Evolutionary conservation across 257 asterid genomes (phyloP).

Genomic region (Penstemon eatonii): DNA sequence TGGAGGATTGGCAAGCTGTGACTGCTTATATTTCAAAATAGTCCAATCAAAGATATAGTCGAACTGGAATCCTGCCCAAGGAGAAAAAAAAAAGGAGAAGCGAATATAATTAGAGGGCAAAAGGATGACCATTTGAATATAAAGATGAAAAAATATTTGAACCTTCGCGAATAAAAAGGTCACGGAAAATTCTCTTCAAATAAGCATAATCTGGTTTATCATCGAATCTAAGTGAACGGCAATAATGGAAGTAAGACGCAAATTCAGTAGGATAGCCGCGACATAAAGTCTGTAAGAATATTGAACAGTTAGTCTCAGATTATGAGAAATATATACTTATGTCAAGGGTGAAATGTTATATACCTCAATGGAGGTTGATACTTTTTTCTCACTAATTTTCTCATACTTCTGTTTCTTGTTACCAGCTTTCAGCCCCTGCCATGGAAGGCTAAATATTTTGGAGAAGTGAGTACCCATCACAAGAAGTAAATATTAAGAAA

Average conservation of each 20-base stretch:
- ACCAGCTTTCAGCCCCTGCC: slow-evolving; percentile 98
- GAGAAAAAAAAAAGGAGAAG: not conserved
- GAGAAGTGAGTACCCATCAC: slow-evolving; percentile 29
- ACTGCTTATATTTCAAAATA: slow-evolving; percentile 77
- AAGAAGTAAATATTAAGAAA: slow-evolving; percentile 4
- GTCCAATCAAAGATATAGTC: slow-evolving; percentile 91
- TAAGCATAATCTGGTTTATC: slow-evolving; percentile 84
- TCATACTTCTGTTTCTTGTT: slow-evolving; percentile 91
- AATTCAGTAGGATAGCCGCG: slow-evolving; percentile 82
- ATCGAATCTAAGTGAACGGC: slow-evolving; percentile 81
- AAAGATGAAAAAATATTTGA: slow-evolving; percentile 10
- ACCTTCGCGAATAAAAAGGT: slow-evolving; percentile 92
- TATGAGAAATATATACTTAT: slow-evolving; percentile 10
- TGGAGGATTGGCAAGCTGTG: slow-evolving; percentile 75
- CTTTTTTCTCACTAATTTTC: slow-evolving; percentile 84
- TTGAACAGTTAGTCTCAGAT: slow-evolving; percentile 28
- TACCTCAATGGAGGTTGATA: slow-evolving; percentile 89
- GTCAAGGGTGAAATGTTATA: not conserved
- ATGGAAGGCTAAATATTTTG: slow-evolving; percentile 68
- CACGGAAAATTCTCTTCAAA: slow-evolving; percentile 77
- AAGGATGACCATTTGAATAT: not conserved
- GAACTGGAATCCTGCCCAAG: slow-evolving; percentile 68
- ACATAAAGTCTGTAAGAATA: slow-evolving; percentile 55
- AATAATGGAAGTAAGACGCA: slow-evolving; percentile 85
- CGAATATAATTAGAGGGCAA: slow-evolving; percentile 8